Percentiles rank a stretch among this genome's conserved stretches.
Conservation (phyloP, 441 rosid genomes). For the Aleurites moluccanus region DNA sequence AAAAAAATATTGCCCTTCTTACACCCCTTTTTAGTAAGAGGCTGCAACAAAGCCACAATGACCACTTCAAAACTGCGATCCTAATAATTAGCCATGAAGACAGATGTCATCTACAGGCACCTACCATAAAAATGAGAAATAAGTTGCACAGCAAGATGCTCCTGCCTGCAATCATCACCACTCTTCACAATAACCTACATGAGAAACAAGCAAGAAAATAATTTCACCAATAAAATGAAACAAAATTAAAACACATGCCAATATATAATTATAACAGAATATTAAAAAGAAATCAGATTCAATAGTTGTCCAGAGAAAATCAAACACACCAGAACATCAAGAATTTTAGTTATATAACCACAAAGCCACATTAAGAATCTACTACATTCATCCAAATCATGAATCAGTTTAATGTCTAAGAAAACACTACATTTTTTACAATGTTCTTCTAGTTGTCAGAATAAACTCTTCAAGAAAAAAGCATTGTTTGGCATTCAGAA, state of each 20-base stretch:
- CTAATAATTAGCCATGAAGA: constrained; percentile 8
- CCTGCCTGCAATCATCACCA: constrained; percentile 98
- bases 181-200: constrained; percentile 87
- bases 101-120: constrained; percentile 19
- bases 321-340: constrained; percentile 12
- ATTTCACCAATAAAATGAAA: constrained; percentile 18
- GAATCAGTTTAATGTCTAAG: neutral
- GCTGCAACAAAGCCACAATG: constrained; percentile 6
- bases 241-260: constrained; percentile 8
- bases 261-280: constrained; percentile 10
- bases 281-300: neutral
- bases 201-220: constrained; percentile 23
- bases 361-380: neutral
- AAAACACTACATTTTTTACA: neutral
- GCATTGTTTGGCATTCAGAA: constrained; percentile 27
- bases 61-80: neutral
- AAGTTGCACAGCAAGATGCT: constrained; percentile 97
- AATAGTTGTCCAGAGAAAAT: constrained; percentile 15
- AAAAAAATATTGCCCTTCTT: neutral
- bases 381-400: neutral
- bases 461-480: neutral
- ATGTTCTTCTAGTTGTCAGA: constrained; percentile 2
- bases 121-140: constrained; percentile 94
- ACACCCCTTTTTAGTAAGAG: neutral
- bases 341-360: neutral